Evolutionary conservation across 1,139 yeast genomes (phyloP), one percentile per base, ranked within the genome.

Genomic region (Torulaspora globosa): DNA sequence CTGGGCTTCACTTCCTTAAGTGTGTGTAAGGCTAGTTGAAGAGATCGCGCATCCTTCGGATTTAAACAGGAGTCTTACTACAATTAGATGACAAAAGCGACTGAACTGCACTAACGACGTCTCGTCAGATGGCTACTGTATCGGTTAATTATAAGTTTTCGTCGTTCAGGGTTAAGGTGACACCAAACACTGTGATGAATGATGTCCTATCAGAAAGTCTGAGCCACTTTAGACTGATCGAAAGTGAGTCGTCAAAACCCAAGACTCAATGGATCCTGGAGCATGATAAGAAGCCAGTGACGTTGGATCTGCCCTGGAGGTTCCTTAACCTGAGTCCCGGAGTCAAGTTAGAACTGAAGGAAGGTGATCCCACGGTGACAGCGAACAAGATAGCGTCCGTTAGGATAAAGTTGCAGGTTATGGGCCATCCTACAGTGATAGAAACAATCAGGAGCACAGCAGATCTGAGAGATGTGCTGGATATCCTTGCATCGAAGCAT

Each of bases 291-390:
- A 57, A 53, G 2, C 56, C 58, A 8, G 34, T 65, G 12, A 49
- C 63, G 1, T 44, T 55, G 12, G 57, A 59, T 29, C 40, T 67
- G n/a, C 71, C 71, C 1, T 57, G 62, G 51, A 58, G 70, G 33
- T 50, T 67, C 2, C 47, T 63, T 33, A 67, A 67, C 41, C 41
- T 69, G 9, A 68, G 71, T 3, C 49, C 59, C 1, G 71, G 71
- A 18, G 66, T 58, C 10, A 67, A 66, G 18, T 41, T 69, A 12
- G 47, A 54, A 11, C 41, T 68, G 28, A 50, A 52, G 16, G 43
- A 46, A 23, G 39, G 38, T 11, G 33, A 27, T 11, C 16, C 33
- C 2, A 31, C 23, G 30, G 29, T 23, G 18, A 35, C 39, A n/a
- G 12, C 36, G 30, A 24, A 36, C 14, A 28, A 26, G 5, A 36